These are phyloP conservation scores for Lomentospora prolificans DNA, from an alignment of 2,329 filamentous ascomycete species.

Conservation along the genomic window DNA sequence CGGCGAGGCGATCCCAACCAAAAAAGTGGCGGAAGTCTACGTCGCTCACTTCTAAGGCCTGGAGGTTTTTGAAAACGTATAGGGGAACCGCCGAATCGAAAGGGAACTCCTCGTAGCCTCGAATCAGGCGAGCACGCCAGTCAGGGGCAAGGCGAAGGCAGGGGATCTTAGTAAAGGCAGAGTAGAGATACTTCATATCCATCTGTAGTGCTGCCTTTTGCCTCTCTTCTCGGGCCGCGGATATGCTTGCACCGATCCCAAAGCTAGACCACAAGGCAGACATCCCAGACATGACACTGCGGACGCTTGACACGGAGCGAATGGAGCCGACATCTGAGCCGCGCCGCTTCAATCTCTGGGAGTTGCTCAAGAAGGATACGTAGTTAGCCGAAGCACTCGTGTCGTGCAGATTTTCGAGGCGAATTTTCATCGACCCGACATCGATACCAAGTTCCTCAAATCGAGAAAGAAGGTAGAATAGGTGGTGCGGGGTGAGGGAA, in stretches of 20 bases:
- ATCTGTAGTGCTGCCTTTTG: slow-evolving; percentile 77
- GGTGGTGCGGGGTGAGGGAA: slow-evolving; percentile 86
- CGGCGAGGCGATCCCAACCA: slow-evolving; percentile 89
- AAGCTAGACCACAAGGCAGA: slow-evolving; percentile 86
- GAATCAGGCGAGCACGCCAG: slow-evolving; percentile 79
- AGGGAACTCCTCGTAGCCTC: slow-evolving; percentile 93
- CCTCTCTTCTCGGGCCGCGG: slow-evolving; percentile 74
- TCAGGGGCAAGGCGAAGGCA: slow-evolving; percentile 86
- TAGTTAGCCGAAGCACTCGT: slow-evolving; percentile 82
- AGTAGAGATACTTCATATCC: slow-evolving; percentile 93
- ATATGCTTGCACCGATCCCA: slow-evolving; percentile 69
- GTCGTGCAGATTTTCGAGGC: slow-evolving; percentile 87
- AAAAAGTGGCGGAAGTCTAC: slow-evolving; percentile 96
- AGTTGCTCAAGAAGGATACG: slow-evolving; percentile 85
- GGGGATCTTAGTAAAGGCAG: slow-evolving; percentile 95
- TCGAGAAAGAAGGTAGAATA: slow-evolving; percentile 90
- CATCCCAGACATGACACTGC: slow-evolving; percentile 96
- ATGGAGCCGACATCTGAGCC: slow-evolving; percentile 82
- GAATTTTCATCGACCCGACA: slow-evolving; percentile 92
- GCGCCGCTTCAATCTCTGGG: slow-evolving; percentile 68
- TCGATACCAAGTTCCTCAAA: slow-evolving; percentile 88
- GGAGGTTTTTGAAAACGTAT: slow-evolving; percentile 95
- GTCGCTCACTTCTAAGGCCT: slow-evolving; percentile 85
- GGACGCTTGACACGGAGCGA: slow-evolving; percentile 90
- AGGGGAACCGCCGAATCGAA: slow-evolving; percentile 95